phyloP scores from a whole-genome alignment of 768 basidiomycete species.

The Nevesoporus exiguus region DNA sequence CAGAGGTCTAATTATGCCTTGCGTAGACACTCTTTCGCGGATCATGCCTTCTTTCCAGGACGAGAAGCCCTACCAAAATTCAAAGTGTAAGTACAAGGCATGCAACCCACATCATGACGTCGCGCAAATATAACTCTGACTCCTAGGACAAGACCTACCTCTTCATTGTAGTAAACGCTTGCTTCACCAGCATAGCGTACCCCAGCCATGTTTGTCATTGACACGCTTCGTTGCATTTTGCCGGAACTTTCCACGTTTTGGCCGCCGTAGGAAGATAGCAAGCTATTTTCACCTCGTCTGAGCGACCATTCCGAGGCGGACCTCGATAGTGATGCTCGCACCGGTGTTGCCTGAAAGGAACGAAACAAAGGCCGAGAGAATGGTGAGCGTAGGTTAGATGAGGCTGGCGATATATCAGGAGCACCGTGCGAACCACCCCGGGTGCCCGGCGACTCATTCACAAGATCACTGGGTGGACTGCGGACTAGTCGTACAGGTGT shows the following conservation, averaged over 20 bases:
- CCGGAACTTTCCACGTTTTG: slow-evolving; percentile 19
- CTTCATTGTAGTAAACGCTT: slow-evolving; percentile 48
- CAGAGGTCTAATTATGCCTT: slow-evolving; percentile 77
- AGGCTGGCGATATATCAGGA: neutral
- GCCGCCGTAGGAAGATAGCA: slow-evolving; percentile 7
- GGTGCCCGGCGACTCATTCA: neutral
- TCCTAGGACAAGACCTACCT: slow-evolving; percentile 35
- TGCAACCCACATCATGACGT: neutral
- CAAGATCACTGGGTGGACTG: neutral
- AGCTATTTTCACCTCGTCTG: neutral
- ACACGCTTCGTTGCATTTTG: slow-evolving; percentile 17
- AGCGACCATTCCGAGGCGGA: slow-evolving; percentile 16
- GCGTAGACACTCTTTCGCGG: slow-evolving; percentile 82
- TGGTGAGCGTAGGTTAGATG: slow-evolving; percentile 4
- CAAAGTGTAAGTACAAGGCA: neutral
- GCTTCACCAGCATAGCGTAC: slow-evolving; percentile 57
- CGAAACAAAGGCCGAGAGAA: slow-evolving; percentile 13
- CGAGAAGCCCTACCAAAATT: slow-evolving; percentile 30
- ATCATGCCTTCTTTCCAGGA: slow-evolving; percentile 67
- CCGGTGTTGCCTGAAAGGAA: slow-evolving; percentile 17
- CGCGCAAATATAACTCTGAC: neutral
- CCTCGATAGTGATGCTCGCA: slow-evolving; percentile 6
- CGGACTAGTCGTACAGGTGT: neutral
- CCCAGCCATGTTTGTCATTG: slow-evolving; percentile 9
- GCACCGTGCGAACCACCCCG: neutral